A percentile compares a stretch with the other conserved stretches of the same genome.
Evolutionary conservation across 495 filamentous ascomycete genomes (phyloP).

Genomic region (Lophium mytilinum): DNA sequence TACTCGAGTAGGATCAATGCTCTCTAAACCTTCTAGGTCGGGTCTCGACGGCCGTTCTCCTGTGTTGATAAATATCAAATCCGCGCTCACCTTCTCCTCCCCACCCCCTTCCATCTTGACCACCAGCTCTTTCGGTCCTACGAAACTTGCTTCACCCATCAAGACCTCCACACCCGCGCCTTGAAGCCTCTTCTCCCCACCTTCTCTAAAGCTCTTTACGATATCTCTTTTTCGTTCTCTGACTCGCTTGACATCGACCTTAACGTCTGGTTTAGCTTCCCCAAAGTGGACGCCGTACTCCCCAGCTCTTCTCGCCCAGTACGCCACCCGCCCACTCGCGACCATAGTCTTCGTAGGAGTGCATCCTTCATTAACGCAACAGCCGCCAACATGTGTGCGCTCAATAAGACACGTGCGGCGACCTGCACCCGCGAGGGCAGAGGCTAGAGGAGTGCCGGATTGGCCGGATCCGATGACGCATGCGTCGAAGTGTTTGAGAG

Average conservation of each 20-base stretch:
- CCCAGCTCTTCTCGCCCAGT: slow-evolving; percentile 33
- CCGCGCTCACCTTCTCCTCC: slow-evolving; percentile 28
- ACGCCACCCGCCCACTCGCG: slow-evolving; percentile 40
- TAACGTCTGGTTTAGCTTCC: slow-evolving; percentile 11
- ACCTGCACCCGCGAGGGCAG: slow-evolving; percentile 37
- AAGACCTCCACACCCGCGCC: slow-evolving; percentile 40
- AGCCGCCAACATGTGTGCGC: slow-evolving; percentile 40
- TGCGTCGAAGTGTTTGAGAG: slow-evolving; percentile 29
- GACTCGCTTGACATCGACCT: slow-evolving; percentile 40
- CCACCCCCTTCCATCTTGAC: slow-evolving; percentile 19
- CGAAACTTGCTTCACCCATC: slow-evolving; percentile 38
- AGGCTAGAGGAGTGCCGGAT: slow-evolving; percentile 41
- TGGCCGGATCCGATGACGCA: slow-evolving; percentile 46
- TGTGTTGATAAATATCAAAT: slow-evolving; percentile 41
- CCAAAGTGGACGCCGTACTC: slow-evolving; percentile 39
- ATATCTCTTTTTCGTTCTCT: slow-evolving; percentile 46
- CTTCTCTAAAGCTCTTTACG: slow-evolving; percentile 40
- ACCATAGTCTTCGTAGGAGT: slow-evolving; percentile 50
- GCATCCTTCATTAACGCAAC: slow-evolving; percentile 49
- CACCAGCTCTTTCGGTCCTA: slow-evolving; percentile 28
- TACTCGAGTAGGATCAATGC: slow-evolving; percentile 25
- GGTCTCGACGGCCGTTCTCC: slow-evolving; percentile 39
- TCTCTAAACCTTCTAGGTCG: slow-evolving; percentile 31
- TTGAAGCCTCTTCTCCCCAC: slow-evolving; percentile 35
- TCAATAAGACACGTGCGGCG: slow-evolving; percentile 39